Base-by-base conservation (phyloP, 2,329 filamentous ascomycete species). In the Aspergillus terreus region DNA sequence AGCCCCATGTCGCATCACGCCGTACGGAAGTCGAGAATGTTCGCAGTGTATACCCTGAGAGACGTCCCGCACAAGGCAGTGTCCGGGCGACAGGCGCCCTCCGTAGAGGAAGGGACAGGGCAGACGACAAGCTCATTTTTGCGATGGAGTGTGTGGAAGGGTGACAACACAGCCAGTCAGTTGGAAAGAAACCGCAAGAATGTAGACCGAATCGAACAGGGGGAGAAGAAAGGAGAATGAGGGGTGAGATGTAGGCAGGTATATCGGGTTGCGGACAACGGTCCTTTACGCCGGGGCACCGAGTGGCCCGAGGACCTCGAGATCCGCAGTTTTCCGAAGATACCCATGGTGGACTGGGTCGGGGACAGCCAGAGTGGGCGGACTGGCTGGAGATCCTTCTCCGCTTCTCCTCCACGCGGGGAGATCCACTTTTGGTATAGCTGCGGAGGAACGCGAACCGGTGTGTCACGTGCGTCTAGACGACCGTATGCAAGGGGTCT, bases 1-100 rank as follows among this genome's bases (percentile, higher is more conserved):
- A 84, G 0, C 81, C 81, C 76, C 78, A 84, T 60, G 77, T 77
- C 55, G 75, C 74, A 62, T 76, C 70, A 47, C 71, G 71, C 25
- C 60, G 63, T n/a, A 63, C 44, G 6, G 77, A 76, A 4, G 68
- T 71, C 23, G 79, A 79, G 58, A 83, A 82, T 27, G 65, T 58
- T 51, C 72, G 59, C 12, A 47, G 43, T 3, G 47, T 6, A 23
- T 19, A 10, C 33, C 6, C 41, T 17, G 51, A 17, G 27, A n/a
- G 30, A 44, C 23, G 2, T 27, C 43, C 27, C 30, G 52, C 15
- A 46, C n/a, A 38, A 36, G 21, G 9, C 33, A 48, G 1, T 52
- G 44, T 36, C 44, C 60, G 12, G 54, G 41, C 11, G 14, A 46
- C 40, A 19, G 48, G 32, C 17, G 42, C 30, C 40, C 56, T 57